Evolutionary conservation across 2,329 filamentous ascomycete species (phyloP).

Genomic region (Emericellopsis cladophorae): DNA sequence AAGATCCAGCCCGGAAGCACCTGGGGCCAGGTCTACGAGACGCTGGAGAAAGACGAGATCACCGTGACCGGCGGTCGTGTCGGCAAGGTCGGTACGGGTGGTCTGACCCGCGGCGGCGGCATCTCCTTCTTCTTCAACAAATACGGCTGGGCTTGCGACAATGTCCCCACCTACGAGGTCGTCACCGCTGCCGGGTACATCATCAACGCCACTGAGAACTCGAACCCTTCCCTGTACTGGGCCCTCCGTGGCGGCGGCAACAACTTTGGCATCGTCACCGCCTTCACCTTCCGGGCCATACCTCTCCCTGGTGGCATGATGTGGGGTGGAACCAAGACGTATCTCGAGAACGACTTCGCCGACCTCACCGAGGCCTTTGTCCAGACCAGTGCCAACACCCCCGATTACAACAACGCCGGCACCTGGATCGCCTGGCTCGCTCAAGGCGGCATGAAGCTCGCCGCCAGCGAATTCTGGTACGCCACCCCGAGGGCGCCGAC

Average conservation of each 20-base stretch:
- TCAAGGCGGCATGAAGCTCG: constrained; percentile 9
- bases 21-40: constrained; percentile 24
- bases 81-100: constrained; percentile 26
- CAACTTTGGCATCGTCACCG: constrained; percentile 42
- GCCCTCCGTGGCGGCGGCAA: constrained; percentile 42
- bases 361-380: constrained; percentile 16
- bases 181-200: constrained; percentile 30
- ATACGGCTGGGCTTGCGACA: constrained; percentile 26
- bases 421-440: constrained; percentile 14
- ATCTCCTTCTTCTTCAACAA: constrained; percentile 32
- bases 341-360: constrained; percentile 13
- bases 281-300: constrained; percentile 28
- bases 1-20: constrained; percentile 22
- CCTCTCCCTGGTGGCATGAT: constrained; percentile 10
- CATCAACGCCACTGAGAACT: constrained; percentile 23
- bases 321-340: constrained; percentile 19
- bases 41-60: constrained; percentile 16
- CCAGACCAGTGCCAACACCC: constrained; percentile 14
- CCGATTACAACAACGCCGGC: constrained; percentile 19
- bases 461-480: constrained; percentile 21
- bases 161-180: constrained; percentile 21
- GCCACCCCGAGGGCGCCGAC: constrained; percentile 13
- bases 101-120: constrained; percentile 32
- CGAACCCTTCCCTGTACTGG: constrained; percentile 42
- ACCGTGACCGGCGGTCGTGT: constrained; percentile 25